Evolutionary conservation across 164 flowering plant genomes (phyloP), one percentile per base, ranked within the genome.

Genomic region (Protea cynaroides): DNA sequence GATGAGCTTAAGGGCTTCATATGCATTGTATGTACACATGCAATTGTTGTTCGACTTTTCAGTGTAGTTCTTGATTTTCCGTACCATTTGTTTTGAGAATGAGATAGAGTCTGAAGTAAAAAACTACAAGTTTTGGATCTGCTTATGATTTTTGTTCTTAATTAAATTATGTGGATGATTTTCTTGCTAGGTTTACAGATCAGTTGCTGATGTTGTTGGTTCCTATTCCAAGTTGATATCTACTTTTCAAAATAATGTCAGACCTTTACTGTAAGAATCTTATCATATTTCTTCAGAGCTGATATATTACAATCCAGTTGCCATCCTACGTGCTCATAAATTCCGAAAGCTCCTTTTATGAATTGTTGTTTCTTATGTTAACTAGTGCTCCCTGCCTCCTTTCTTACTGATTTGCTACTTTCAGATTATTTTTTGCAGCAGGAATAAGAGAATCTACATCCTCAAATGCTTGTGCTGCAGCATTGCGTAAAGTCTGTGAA

Each of bases 401-500:
- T 68, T 54, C 53, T 72, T 65, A 37, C 79, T 86, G 55, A 79
- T 76, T 61, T 70, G 62, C 76, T 77, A 58, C 66, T 81, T 85
- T 76, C 91, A 93, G 98, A 75, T 72, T 84, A 72, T 93, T 93
- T 80, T 82, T 90, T 73, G 98, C 92, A 61, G 74, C 88, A 49
- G 98, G 98, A 49, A 86, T 93, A 37, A 65, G 84, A 72, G 79
- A 83, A 64, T 87, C 94, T 60, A 22, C 76, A 29, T 85, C 80
- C 15, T 86, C 93, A 23, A 77, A 68, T 80, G 76, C 96, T 64
- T 90, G 96, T 78, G 90, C 96, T 19, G 74, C 81, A 60, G 90
- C 97, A 61, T 78, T 93, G 74, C 92, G 89, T 55, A 93, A 85
- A 76, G 64, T 88, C 61, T 93, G 97, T 82, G 98, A 93, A 80